Percentiles rank a stretch among this genome's conserved stretches.
phyloP scores from a whole-genome alignment of 2,329 filamentous ascomycete species.

The Ophiostoma triangulosporum region DNA sequence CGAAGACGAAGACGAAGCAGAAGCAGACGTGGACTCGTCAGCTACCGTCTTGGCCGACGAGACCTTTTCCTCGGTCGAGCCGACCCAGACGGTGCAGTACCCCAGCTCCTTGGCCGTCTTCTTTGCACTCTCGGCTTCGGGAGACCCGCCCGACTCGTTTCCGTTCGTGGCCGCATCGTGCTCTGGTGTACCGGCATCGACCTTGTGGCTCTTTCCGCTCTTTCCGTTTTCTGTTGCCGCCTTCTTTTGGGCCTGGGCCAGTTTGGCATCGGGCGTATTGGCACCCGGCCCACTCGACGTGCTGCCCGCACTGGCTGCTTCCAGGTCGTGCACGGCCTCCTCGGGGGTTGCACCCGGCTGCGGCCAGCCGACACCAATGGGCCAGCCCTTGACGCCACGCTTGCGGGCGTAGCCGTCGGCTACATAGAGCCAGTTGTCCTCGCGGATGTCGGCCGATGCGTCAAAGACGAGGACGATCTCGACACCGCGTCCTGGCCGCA shows the following conservation, averaged over 20 bases:
- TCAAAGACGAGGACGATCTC: slow-evolving; percentile 91
- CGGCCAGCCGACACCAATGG: slow-evolving; percentile 88
- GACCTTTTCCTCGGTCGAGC: slow-evolving; percentile 61
- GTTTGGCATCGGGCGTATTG: slow-evolving; percentile 43
- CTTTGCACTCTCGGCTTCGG: slow-evolving; percentile 19
- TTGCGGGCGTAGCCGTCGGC: slow-evolving; percentile 87
- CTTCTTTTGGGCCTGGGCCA: slow-evolving; percentile 44
- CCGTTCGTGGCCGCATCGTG: slow-evolving; percentile 12
- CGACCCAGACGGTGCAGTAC: slow-evolving; percentile 94
- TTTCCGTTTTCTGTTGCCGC: slow-evolving; percentile 27
- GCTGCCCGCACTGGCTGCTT: slow-evolving; percentile 46
- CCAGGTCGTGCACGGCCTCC: slow-evolving; percentile 50
- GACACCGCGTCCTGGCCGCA: slow-evolving; percentile 75
- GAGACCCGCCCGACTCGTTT: slow-evolving; percentile 22
- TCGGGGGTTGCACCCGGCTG: slow-evolving; percentile 42
- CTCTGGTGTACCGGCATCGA: slow-evolving; percentile 7
- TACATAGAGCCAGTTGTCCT: slow-evolving; percentile 92
- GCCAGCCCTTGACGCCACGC: slow-evolving; percentile 87
- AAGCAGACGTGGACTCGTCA: not conserved
- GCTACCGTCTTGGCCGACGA: slow-evolving; percentile 24
- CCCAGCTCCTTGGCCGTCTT: slow-evolving; percentile 42
- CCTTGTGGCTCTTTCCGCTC: not conserved
- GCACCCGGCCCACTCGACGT: not conserved
- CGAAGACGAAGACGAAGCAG: too few relatives aligned
- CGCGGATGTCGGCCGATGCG: slow-evolving; percentile 81